These are phyloP conservation scores for Coprinopsis cinerea DNA, from an alignment of 768 basidiomycete species.

Conservation along the genomic window DNA sequence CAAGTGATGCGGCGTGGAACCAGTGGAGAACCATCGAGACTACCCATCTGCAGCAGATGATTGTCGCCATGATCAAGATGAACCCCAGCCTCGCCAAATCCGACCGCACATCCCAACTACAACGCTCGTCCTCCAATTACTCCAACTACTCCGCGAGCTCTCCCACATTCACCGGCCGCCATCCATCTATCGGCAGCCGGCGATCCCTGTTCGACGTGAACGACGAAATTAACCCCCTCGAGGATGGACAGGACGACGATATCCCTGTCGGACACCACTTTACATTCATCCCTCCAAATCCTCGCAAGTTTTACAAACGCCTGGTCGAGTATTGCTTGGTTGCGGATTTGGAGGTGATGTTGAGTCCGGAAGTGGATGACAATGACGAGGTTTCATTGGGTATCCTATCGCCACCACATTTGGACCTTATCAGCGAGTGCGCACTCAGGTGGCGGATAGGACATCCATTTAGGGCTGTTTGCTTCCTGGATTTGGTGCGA, in stretches of 20 bases:
- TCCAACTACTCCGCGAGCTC: slow-evolving; percentile 16
- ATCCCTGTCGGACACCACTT: slow-evolving; percentile 71
- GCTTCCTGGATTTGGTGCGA: slow-evolving; percentile 82
- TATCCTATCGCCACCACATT: slow-evolving; percentile 74
- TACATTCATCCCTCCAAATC: slow-evolving; percentile 87
- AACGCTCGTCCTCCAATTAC: slow-evolving; percentile 5
- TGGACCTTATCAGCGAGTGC: slow-evolving; percentile 83
- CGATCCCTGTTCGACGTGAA: slow-evolving; percentile 45
- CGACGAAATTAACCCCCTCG: slow-evolving; percentile 30
- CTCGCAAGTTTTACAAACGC: slow-evolving; percentile 78
- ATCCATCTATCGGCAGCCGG: slow-evolving; percentile 59
- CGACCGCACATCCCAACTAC: slow-evolving; percentile 40
- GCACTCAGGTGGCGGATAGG: slow-evolving; percentile 87
- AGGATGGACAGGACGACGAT: slow-evolving; percentile 58
- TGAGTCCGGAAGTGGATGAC: slow-evolving; percentile 85
- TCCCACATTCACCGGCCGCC: neutral
- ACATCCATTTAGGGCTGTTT: slow-evolving; percentile 67
- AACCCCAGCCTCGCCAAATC: slow-evolving; percentile 87
- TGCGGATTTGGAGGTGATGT: slow-evolving; percentile 84
- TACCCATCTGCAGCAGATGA: slow-evolving; percentile 78
- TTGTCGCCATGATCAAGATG: slow-evolving; percentile 78
- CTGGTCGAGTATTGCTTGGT: slow-evolving; percentile 79
- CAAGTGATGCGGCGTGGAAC: slow-evolving; percentile 74
- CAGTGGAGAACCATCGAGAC: slow-evolving; percentile 82
- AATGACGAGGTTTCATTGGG: slow-evolving; percentile 94